A percentile compares a stretch with the other conserved stretches of the same genome.
These are phyloP conservation scores for Talaromyces rugulosus DNA, from an alignment of 2,329 filamentous ascomycete genomes.

Conservation along the genomic window DNA sequence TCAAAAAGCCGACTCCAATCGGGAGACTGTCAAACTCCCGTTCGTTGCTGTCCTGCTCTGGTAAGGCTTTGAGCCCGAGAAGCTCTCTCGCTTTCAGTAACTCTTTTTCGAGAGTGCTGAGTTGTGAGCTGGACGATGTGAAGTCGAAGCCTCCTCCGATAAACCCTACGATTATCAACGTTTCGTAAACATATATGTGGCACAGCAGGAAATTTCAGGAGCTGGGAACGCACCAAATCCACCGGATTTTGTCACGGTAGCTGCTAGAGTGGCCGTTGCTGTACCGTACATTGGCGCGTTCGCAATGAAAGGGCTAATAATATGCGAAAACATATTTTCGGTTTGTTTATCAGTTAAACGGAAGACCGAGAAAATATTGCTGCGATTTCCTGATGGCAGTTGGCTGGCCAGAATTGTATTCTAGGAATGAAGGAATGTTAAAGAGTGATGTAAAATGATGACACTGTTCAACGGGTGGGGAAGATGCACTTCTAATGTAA, in stretches of 20 bases:
- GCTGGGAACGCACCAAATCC: constrained; percentile 16
- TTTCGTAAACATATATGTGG: neutral
- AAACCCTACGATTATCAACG: constrained; percentile 13
- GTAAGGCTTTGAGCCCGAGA: constrained; percentile 2
- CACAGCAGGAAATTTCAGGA: neutral
- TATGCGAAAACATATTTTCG: constrained; percentile 14
- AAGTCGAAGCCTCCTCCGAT: constrained; percentile 21
- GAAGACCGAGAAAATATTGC: too few relatives aligned
- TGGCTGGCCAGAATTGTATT: too few relatives aligned
- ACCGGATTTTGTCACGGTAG: constrained; percentile 16
- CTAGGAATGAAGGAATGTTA: too few relatives aligned
- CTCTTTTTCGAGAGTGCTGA: constrained; percentile 14
- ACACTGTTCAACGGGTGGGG: too few relatives aligned
- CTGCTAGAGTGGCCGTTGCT: constrained; percentile 15
- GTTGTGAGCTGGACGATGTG: constrained; percentile 13
- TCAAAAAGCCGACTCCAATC: constrained; percentile 61
- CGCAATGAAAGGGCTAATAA: constrained; percentile 18
- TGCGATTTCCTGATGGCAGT: too few relatives aligned
- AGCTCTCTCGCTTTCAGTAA: constrained; percentile 12
- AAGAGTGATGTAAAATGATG: too few relatives aligned
- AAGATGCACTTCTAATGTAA: too few relatives aligned
- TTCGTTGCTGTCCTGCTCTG: neutral
- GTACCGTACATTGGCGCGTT: constrained; percentile 22
- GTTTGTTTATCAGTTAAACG: neutral
- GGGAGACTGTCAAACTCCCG: constrained; percentile 32